phyloP scores from a whole-genome alignment of 768 basidiomycete species.

The Collybia sp. region DNA sequence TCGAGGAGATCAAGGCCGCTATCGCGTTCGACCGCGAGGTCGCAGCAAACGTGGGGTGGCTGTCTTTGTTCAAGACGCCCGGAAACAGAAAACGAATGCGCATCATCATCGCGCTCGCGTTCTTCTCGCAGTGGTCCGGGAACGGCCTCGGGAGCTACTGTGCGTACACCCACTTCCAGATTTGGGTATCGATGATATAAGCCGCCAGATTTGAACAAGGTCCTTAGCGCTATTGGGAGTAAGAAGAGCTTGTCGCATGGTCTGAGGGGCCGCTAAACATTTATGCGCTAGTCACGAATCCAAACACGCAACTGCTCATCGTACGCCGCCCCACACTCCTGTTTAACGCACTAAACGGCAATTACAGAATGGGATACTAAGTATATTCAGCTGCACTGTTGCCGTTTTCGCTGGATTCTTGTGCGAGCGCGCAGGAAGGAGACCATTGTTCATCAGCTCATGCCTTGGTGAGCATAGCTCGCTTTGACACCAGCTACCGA shows the following conservation, averaged over 20 bases:
- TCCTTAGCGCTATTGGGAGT: conserved; percentile 45
- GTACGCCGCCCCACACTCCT: conserved; percentile 17
- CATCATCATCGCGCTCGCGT: conserved; percentile 52
- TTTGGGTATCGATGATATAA: conserved; percentile 1
- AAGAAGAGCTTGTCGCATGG: conserved; percentile 4
- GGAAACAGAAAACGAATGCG: conserved; percentile 53
- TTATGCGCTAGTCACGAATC: conserved; percentile 30
- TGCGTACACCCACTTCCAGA: conserved; percentile 17
- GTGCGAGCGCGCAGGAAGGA: conserved; percentile 44
- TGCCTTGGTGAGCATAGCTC: conserved; percentile 27
- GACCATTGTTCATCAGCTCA: conserved; percentile 45
- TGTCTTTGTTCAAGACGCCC: conserved; percentile 36
- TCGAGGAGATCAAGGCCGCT: conserved; percentile 61
- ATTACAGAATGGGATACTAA: conserved; percentile 45
- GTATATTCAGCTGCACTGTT: conserved; percentile 51
- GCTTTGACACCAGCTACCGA: conserved; percentile 1
- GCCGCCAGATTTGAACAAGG: conserved; percentile 41
- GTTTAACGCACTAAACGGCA: conserved; percentile 1
- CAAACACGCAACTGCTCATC: conserved; percentile 34
- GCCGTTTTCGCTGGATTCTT: conserved; percentile 45
- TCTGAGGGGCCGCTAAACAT: background rate
- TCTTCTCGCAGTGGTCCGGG: conserved; percentile 59
- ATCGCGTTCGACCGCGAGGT: conserved; percentile 38
- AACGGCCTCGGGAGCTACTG: conserved; percentile 32
- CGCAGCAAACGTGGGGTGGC: conserved; percentile 39